Conservation (phyloP, 2,329 filamentous ascomycete species). For the Sarocladium brachiariae region DNA sequence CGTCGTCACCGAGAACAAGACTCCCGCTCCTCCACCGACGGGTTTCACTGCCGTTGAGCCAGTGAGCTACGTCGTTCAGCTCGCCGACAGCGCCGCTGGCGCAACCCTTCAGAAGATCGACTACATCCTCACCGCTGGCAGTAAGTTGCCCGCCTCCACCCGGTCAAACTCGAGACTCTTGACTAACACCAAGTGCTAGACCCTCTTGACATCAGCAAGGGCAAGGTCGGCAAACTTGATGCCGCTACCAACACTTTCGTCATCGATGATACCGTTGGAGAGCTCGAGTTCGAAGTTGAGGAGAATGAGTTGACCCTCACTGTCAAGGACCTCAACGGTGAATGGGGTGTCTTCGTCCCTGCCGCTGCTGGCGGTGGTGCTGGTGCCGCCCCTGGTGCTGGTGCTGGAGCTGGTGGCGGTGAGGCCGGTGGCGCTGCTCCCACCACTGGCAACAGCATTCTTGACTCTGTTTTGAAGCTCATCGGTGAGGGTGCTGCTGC, state of each 20-base stretch:
- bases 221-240: constrained; percentile 28
- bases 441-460: constrained; percentile 4
- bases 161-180: not conserved
- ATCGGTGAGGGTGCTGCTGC: constrained; percentile 8
- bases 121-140: constrained; percentile 28
- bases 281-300: constrained; percentile 34
- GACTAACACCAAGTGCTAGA: constrained; percentile 14
- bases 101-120: constrained; percentile 33
- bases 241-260: constrained; percentile 28
- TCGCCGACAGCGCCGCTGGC: constrained; percentile 24
- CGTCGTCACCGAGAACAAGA: constrained; percentile 29
- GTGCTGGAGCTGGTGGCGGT: constrained; percentile 14
- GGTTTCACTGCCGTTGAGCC: constrained; percentile 32
- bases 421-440: not conserved
- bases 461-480: constrained; percentile 8
- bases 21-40: constrained; percentile 24
- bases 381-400: constrained; percentile 12
- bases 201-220: constrained; percentile 27
- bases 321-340: constrained; percentile 25
- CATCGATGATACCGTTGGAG: constrained; percentile 27
- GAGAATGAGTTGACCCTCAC: constrained; percentile 30
- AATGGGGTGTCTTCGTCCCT: constrained; percentile 27
- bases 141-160: constrained; percentile 18
- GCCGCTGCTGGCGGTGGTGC: constrained; percentile 13
- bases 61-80: constrained; percentile 26